These are phyloP conservation scores for Rhizopus stolonifer DNA, from an alignment of 371 early-diverging fungal species.

Conservation along the genomic window DNA sequence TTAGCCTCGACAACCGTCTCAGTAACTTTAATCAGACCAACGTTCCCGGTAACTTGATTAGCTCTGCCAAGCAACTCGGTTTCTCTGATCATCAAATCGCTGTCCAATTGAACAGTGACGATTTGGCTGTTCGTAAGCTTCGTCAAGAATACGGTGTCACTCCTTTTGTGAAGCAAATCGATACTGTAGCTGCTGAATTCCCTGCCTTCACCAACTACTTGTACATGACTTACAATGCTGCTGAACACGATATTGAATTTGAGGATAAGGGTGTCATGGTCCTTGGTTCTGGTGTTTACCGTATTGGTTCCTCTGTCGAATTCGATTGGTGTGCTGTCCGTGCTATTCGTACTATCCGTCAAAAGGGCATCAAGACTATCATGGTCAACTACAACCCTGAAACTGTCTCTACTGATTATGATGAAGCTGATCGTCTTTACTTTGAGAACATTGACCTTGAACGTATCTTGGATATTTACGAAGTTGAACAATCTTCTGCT, in stretches of 20 bases:
- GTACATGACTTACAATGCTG: slow-evolving; percentile 94
- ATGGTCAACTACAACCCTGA: slow-evolving; percentile 98
- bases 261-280: slow-evolving; percentile 92
- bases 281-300: slow-evolving; percentile 93
- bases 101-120: slow-evolving; percentile 72
- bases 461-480: slow-evolving; percentile 92
- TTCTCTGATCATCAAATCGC: slow-evolving; percentile 91
- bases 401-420: slow-evolving; percentile 95
- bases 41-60: slow-evolving; percentile 59
- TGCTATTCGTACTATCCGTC: slow-evolving; percentile 86
- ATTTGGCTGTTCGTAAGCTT: slow-evolving; percentile 82
- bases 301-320: slow-evolving; percentile 94
- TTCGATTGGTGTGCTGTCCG: slow-evolving; percentile 97
- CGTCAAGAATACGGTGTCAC: slow-evolving; percentile 75
- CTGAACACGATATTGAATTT: slow-evolving; percentile 84
- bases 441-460: slow-evolving; percentile 92
- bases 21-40: slow-evolving; percentile 47
- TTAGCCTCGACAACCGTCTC: slow-evolving; percentile 45
- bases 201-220: slow-evolving; percentile 95
- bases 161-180: slow-evolving; percentile 97
- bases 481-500: slow-evolving; percentile 78
- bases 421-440: slow-evolving; percentile 94
- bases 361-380: slow-evolving; percentile 79
- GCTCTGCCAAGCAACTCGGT: slow-evolving; percentile 85
- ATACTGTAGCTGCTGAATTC: slow-evolving; percentile 97